Evolutionary conservation across 2,329 filamentous ascomycete species (phyloP), one percentile per base, ranked within the genome.

Genomic region (Botrytis squamosa): DNA sequence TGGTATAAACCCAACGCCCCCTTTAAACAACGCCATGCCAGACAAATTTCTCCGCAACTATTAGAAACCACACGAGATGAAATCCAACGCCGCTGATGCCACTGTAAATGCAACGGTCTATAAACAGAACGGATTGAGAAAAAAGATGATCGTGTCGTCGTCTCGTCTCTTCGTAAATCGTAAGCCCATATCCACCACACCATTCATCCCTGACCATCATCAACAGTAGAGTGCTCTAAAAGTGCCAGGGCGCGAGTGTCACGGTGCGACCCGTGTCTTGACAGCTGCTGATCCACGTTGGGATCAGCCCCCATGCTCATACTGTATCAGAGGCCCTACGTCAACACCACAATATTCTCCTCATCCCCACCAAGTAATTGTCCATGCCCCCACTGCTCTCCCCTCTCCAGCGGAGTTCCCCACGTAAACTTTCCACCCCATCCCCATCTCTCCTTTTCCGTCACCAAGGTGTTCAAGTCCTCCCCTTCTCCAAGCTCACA

Each of bases 201-300:
- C 20, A 44, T 20, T n/a, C 40, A 44, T 25, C 62, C 25, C 40
- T 44, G 8, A 20, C 62, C 40, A 44, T 64, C 38, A 64, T 64
- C 62, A 64, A 64, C 62, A 64, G 62, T 29, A 44, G 40, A 64
- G 62, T 59, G 40, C 62, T n/a, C 62, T 64, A 64, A 64, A 59
- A 59, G 57, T 36, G 62, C 25, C 33, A 44, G 29, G 49, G 64
- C 25, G 49, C 66, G 25, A 68, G 49, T 42, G 10, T 42, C 25
- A 55, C 36, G 36, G 65, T 68, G 36, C 25, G 49, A 55, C 25
- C 16, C 49, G n/a, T 68, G 36, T 57, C 36, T 66, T 68, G 25
- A 49, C 36, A 57, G 49, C 36, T 68, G 66, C 66, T 33, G n/a
- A 42, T 22, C 25, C 66, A 69, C n/a, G 38, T n/a, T 7, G 10